Evolutionary conservation across 2,329 filamentous ascomycete genomes (phyloP).

Genomic region (Pleomassaria siparia): DNA sequence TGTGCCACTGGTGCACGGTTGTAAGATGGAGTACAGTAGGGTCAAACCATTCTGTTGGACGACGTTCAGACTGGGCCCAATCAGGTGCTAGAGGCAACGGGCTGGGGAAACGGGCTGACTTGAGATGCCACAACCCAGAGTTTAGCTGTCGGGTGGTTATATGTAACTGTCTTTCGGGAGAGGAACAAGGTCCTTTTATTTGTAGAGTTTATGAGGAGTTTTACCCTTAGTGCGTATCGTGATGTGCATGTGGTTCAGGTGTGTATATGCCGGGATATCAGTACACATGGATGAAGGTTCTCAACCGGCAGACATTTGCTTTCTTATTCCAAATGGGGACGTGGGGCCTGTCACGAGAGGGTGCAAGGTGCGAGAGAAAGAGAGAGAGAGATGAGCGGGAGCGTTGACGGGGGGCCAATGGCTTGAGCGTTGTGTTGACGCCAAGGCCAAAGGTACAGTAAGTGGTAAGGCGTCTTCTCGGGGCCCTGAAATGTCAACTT

Average conservation of each 20-base stretch:
- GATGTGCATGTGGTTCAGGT: background rate
- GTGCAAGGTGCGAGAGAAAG: too few species aligned
- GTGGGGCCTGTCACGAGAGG: conserved; percentile 4
- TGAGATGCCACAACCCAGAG: background rate
- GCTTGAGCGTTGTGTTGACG: background rate
- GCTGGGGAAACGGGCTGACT: background rate
- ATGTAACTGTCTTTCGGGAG: background rate
- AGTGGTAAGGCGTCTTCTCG: background rate
- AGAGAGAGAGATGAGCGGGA: conserved; percentile 1
- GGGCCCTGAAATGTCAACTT: background rate
- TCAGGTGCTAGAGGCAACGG: background rate
- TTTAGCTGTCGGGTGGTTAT: conserved; percentile 1
- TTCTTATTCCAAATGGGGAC: conserved; percentile 5
- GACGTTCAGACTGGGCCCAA: background rate
- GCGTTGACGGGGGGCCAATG: background rate
- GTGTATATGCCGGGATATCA: background rate
- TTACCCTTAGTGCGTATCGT: background rate
- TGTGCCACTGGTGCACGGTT: too few species aligned
- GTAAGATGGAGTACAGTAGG: too few species aligned
- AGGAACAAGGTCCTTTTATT: background rate
- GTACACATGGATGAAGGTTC: conserved; percentile 2
- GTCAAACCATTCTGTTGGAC: background rate
- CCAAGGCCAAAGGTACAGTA: background rate
- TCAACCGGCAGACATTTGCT: background rate
- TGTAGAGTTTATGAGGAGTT: background rate